A percentile compares a stretch with the other conserved stretches of the same genome.
phyloP scores from a whole-genome alignment of 768 basidiomycete genomes.

The Tricholoma furcatifolium region DNA sequence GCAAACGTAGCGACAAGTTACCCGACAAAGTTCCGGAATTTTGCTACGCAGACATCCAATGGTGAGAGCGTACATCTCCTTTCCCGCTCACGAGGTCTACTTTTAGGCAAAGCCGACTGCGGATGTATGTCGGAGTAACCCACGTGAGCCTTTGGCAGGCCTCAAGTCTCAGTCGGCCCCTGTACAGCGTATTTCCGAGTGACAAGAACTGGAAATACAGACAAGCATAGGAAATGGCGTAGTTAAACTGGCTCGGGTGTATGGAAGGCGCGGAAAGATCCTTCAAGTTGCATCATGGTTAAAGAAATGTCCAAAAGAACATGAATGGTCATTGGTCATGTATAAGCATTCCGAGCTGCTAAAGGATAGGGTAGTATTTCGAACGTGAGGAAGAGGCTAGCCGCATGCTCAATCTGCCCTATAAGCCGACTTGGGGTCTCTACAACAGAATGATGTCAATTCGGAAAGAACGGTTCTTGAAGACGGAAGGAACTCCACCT shows the following conservation, averaged over 20 bases:
- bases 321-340: no score
- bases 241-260: no score
- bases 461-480: no score
- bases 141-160: not conserved
- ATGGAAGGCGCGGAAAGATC: not conserved
- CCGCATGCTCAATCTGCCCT: no score
- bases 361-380: no score
- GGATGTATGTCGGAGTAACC: conserved; percentile 8
- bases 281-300: not conserved
- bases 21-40: conserved; percentile 6
- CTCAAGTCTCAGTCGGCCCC: not conserved
- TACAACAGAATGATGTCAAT: no score
- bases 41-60: not conserved
- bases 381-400: no score
- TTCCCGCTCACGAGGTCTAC: not conserved
- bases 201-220: no score
- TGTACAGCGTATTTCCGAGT: not conserved
- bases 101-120: not conserved
- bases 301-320: no score
- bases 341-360: no score
- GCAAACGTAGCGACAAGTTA: not conserved
- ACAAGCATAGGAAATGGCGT: not conserved
- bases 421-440: no score
- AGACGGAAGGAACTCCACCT: no score
- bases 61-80: not conserved